phyloP scores from a whole-genome alignment of 1,284 basidiomycete genomes.

The Ganoderma resinaceum region DNA sequence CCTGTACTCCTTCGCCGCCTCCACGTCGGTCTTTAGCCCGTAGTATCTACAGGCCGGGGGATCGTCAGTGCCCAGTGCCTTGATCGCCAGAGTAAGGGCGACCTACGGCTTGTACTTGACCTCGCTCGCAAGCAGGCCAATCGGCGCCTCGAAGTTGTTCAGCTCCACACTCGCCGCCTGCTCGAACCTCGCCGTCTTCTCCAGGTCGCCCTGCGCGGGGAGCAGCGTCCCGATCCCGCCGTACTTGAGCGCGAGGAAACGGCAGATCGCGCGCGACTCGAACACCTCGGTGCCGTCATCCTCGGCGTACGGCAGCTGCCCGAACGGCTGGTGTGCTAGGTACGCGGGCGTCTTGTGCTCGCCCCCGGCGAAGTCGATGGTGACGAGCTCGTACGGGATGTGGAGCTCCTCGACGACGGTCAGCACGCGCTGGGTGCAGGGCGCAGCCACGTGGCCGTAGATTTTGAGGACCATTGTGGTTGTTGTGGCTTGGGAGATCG shows the following conservation, averaged over 20 bases:
- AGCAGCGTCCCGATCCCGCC: slow-evolving; percentile 44
- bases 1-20: neutral
- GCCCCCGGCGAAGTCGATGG: slow-evolving; percentile 48
- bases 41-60: neutral
- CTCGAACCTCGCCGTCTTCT: slow-evolving; percentile 56
- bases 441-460: slow-evolving; percentile 35
- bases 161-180: slow-evolving; percentile 61
- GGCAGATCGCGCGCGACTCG: slow-evolving; percentile 60
- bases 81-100: neutral
- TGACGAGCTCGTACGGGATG: slow-evolving; percentile 56
- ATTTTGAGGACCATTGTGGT: slow-evolving; percentile 57
- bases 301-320: slow-evolving; percentile 69
- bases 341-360: slow-evolving; percentile 56
- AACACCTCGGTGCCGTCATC: slow-evolving; percentile 53
- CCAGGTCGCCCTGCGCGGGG: slow-evolving; percentile 38
- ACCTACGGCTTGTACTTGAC: neutral
- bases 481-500: neutral
- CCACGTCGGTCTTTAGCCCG: neutral
- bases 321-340: slow-evolving; percentile 64
- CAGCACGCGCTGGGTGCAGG: neutral
- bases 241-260: slow-evolving; percentile 56
- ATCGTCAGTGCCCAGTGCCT: neutral
- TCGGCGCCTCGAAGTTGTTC: slow-evolving; percentile 52
- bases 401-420: slow-evolving; percentile 55
- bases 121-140: neutral